Evolutionary conservation across 2,329 filamentous ascomycete species (phyloP).

Genomic region (Neofusicoccum ribis): DNA sequence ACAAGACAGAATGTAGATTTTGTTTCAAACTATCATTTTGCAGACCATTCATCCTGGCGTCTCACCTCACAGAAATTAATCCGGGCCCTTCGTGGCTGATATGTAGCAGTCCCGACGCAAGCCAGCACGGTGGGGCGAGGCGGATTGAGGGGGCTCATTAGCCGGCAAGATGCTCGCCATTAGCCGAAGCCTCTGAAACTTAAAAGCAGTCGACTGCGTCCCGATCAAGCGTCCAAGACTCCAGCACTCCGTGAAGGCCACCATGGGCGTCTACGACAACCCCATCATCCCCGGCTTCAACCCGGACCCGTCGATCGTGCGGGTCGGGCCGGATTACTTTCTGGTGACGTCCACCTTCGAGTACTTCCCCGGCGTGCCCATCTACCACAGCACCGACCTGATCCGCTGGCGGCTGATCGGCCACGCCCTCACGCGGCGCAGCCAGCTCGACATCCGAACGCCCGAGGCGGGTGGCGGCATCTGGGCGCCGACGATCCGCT

Average conservation of each 20-base stretch:
- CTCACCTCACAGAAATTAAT: no score
- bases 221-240: neutral
- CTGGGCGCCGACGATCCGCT: slow-evolving; percentile 52
- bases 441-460: slow-evolving; percentile 40
- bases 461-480: slow-evolving; percentile 54
- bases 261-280: slow-evolving; percentile 32
- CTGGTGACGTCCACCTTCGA: slow-evolving; percentile 64
- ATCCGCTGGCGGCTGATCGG: slow-evolving; percentile 56
- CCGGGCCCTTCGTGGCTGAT: no score
- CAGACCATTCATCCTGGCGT: no score
- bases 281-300: slow-evolving; percentile 63
- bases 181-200: neutral
- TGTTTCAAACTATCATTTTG: no score
- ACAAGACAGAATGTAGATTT: no score
- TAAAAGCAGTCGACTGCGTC: neutral
- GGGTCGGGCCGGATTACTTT: slow-evolving; percentile 55
- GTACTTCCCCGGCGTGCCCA: slow-evolving; percentile 61
- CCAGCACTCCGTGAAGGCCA: no score
- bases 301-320: slow-evolving; percentile 59
- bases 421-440: slow-evolving; percentile 53
- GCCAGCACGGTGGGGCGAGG: no score
- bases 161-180: no score
- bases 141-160: no score
- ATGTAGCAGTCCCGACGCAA: no score
- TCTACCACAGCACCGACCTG: slow-evolving; percentile 59